Conservation (phyloP, 345 rosid species). For the Hibiscus mutabilis region DNA sequence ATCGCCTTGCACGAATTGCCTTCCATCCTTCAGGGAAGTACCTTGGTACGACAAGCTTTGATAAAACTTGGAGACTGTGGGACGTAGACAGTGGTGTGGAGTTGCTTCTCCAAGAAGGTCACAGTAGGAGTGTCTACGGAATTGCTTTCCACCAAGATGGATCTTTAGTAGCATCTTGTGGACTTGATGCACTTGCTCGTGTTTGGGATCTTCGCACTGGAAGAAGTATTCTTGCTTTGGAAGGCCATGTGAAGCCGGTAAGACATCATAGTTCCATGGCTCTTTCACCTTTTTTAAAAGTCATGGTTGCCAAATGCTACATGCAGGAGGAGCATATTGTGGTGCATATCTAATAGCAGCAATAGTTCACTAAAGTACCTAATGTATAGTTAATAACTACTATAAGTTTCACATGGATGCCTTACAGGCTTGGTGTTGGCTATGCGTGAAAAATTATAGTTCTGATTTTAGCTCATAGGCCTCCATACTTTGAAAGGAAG, state of each 20-base stretch:
- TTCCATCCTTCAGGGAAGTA: conserved; percentile 96
- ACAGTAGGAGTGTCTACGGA: conserved; percentile 86
- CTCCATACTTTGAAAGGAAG: background rate
- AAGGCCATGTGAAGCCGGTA: conserved; percentile 95
- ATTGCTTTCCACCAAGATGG: conserved; percentile 93
- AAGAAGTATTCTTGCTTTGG: conserved; percentile 74
- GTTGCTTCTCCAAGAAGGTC: conserved; percentile 95
- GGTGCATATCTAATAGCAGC: background rate
- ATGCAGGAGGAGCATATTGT: background rate
- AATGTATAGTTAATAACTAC: background rate
- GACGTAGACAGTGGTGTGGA: conserved; percentile 74
- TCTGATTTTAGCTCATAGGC: background rate
- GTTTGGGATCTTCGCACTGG: conserved; percentile 99
- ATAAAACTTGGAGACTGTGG: conserved; percentile 98
- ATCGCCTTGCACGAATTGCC: conserved; percentile 82
- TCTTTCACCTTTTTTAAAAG: background rate
- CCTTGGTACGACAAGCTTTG: conserved; percentile 88
- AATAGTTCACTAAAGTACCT: background rate
- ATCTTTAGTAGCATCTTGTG: conserved; percentile 83
- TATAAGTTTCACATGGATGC: conserved; percentile 2
- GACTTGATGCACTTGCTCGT: conserved; percentile 81
- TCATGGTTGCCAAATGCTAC: background rate
- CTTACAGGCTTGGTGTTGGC: background rate
- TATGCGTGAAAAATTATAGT: background rate
- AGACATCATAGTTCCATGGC: conserved; percentile 6